phyloP scores from a whole-genome alignment of 352 stramenopile species.

The Globisporangium orthogonon region DNA sequence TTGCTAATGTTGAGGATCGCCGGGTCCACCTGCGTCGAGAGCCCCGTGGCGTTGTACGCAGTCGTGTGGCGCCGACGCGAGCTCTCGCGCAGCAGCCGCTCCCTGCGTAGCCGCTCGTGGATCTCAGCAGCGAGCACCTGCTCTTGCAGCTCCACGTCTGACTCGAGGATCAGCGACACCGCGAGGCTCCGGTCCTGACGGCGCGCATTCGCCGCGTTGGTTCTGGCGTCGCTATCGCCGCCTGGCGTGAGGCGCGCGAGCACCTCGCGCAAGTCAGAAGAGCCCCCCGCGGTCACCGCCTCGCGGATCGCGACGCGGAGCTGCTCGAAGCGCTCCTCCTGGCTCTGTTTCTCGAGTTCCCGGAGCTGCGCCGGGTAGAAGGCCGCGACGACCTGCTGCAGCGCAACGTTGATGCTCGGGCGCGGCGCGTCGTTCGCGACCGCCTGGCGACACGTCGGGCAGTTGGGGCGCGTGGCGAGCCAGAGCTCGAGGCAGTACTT shows the following conservation, averaged over 20 bases:
- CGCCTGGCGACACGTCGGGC: constrained; percentile 28
- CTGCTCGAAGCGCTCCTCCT: constrained; percentile 19
- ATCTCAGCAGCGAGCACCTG: constrained; percentile 31
- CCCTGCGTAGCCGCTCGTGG: constrained; percentile 35
- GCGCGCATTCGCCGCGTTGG: background rate
- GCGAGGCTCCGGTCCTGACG: constrained; percentile 18
- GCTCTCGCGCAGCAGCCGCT: constrained; percentile 28
- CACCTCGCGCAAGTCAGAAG: constrained; percentile 21
- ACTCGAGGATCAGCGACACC: constrained; percentile 26
- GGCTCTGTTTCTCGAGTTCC: constrained; percentile 21
- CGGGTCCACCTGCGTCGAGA: constrained; percentile 12
- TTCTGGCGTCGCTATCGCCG: constrained; percentile 1
- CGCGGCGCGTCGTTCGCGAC: background rate
- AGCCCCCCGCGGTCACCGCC: constrained; percentile 15
- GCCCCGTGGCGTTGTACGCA: constrained; percentile 19
- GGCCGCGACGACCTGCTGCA: constrained; percentile 24
- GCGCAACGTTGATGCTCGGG: constrained; percentile 24
- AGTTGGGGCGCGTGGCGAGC: constrained; percentile 29
- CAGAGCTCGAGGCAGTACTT: constrained; percentile 36
- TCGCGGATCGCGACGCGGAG: constrained; percentile 23
- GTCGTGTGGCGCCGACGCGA: constrained; percentile 28
- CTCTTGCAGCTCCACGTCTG: constrained; percentile 29
- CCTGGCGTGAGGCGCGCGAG: constrained; percentile 15
- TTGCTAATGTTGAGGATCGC: constrained; percentile 13
- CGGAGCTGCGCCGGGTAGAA: constrained; percentile 25